Evolutionary conservation across 2,329 filamentous ascomycete genomes (phyloP), one percentile per base, ranked within the genome.

Genomic region (Davidsoniella virescens): DNA sequence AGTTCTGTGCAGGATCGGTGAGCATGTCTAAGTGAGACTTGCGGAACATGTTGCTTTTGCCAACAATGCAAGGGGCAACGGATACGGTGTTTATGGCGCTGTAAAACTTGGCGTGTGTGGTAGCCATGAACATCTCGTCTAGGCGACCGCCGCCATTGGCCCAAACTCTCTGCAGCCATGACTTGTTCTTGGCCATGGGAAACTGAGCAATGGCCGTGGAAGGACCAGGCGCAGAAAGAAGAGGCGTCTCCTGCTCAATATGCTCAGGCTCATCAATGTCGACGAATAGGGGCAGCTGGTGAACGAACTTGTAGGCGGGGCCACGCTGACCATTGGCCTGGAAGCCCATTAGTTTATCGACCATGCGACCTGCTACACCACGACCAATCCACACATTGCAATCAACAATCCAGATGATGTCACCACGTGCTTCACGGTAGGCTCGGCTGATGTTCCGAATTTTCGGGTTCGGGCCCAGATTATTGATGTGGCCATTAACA

Each of bases 21-120:
- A 92, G 75, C 56, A 75, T 74, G 64, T 95, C 78, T 36, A 98
- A 77, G 59, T 98, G 90, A 0, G 86, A 85, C 54, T 84, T 85
- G 53, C 92, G 84, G 66, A 96, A 98, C 88, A 98, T 96, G 67
- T 93, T 96, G 59, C 87, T 94, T 68, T 98, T 98, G 47, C 92
- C 92, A 18, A 96, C 82, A 52, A 94, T 83, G 64, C 92, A 98
- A 7, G 93, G 92, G 0, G 92, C 92, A 48, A 96, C 68, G 3
- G 84, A 75, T 14, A 95, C 86, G 0, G 86, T 85, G 65, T 96
- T 96, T 72, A 98, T 98, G 54, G 90, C 92, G 7, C 82, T 83
- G 68, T 98, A 98, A 71, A 98, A 96, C 62, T 98, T 98, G 58
- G 87, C 87, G 63, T 98, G 92, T 0, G 87, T 79, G 0, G 87